Base-by-base conservation (phyloP, 2,329 filamentous ascomycete genomes). In the Cordyceps javanica region DNA sequence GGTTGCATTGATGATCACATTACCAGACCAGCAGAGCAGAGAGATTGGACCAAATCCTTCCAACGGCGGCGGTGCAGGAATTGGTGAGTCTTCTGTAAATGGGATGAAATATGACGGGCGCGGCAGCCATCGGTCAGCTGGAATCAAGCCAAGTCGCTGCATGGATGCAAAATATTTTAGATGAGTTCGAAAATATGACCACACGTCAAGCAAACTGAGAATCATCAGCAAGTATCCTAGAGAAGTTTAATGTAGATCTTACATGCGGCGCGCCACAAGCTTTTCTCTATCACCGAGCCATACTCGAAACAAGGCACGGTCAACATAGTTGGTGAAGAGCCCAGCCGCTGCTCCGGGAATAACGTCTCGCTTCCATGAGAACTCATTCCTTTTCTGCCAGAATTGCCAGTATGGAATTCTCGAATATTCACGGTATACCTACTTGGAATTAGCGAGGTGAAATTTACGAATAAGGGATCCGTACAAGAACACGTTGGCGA, bases 401-500 rank as follows among this genome's bases (percentile, higher is more conserved):
- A 82, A 66, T 5, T 75, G 70, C 64, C 76, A 72, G 57, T 82
- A 82, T 1, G 79, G 75, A 2, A 79, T 70, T 16, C 74, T 67
- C 1, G 78, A 75, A 48, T 80, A 81, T 32, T 71, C 69, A 59
- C 75, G 75, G 65, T 82, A 84, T 2, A 83, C 72, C 80, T 82
- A 41, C 6, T 11, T 16, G n/a, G 6, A 3, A 46, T 66, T 38
- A 67, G 62, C 25, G 11, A 8, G 23, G 5, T 8, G 10, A 49
- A 30, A 28, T 44, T 8, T 14, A 23, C 1, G 26, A 23, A 19
- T 7, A 46, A 1, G 2, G 8, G n/a, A 28, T 3, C 28, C 72
- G 46, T 63, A 82, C 80, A 59, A 84, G 61, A n/a, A 83, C 77
- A 9, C 82, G 75, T 59, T 82, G 77, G 28, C 81, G 72, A 60